Evolutionary conservation across 2,329 filamentous ascomycete genomes (phyloP).

Genomic region (Clonostachys rosea): DNA sequence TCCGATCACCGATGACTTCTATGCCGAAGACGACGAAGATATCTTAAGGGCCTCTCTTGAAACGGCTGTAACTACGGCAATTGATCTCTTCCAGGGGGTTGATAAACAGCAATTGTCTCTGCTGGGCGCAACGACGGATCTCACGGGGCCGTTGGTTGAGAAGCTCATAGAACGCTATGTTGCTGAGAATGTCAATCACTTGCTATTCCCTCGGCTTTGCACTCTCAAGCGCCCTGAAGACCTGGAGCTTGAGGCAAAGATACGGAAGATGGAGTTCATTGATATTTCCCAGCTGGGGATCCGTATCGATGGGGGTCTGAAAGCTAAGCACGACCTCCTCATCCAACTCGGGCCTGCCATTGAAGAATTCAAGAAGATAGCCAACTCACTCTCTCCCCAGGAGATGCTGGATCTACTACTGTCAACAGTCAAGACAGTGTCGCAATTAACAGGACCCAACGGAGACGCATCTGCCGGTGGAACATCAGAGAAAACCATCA

Average conservation of each 20-base stretch:
- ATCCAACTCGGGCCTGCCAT: constrained; percentile 73
- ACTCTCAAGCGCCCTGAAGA: constrained; percentile 78
- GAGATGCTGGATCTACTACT: constrained; percentile 83
- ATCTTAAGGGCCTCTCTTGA: constrained; percentile 85
- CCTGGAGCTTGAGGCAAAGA: constrained; percentile 80
- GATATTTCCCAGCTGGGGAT: constrained; percentile 95
- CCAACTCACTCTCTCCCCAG: constrained; percentile 71
- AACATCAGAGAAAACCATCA: constrained; percentile 46
- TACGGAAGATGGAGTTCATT: constrained; percentile 87
- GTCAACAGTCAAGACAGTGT: constrained; percentile 78
- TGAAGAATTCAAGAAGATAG: constrained; percentile 85
- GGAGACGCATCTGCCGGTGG: constrained; percentile 28
- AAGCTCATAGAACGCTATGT: constrained; percentile 93
- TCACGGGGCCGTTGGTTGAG: constrained; percentile 90
- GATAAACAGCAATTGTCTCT: constrained; percentile 94
- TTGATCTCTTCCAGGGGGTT: constrained; percentile 92
- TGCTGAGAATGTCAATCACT: constrained; percentile 85
- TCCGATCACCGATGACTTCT: constrained; percentile 59
- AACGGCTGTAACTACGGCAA: constrained; percentile 86
- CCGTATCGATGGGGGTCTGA: constrained; percentile 70
- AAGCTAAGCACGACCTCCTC: constrained; percentile 77
- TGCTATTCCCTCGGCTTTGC: constrained; percentile 80
- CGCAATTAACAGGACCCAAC: constrained; percentile 54
- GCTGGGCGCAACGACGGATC: constrained; percentile 85
- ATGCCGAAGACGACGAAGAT: constrained; percentile 86